Base-by-base conservation (phyloP, 352 stramenopile species). In the Globisporangium yorkense region DNA sequence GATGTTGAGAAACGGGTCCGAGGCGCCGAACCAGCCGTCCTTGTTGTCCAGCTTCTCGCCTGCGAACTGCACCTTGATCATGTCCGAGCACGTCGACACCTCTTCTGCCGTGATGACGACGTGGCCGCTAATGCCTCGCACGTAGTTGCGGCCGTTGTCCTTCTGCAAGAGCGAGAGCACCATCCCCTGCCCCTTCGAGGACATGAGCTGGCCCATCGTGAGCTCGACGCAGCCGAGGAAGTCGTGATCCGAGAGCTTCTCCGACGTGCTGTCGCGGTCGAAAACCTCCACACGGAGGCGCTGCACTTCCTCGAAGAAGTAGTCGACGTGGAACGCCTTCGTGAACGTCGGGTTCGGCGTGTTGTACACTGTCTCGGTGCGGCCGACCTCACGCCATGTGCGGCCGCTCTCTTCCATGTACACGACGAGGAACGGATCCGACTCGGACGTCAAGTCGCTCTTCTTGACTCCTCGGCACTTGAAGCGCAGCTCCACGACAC, bases 231-330 rank as follows among this genome's bases (percentile, higher is more conserved):
- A 91, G 10, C 80, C 80, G 2, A 91, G 59, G 52, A 91, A 91
- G 60, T 91, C 80, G 54, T 91, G 80, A 10, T 66, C 66, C 4
- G 63, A 72, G 16, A 91, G 66, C 58, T 66, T 74, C 31, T 88
- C 77, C 0, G 78, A 93, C 21, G 54, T 50, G 56, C 76, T 82
- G 66, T 92, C 81, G 20, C 82, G 75, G 65, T 95, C 83, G 63
- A 89, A 95, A 0, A 90, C 77, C 39, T 95, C 85, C 12, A 95
- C 64, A 21, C 80, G 67, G 40, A 95, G 60, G 12, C 77, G 74
- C 68, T 95, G 85, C 1, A 94, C 75, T 35, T 95, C 85, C 57
- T 91, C 81, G 56, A 91, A 91, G 59, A 84, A 87, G 54, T 84
- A 91, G 52, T 88, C 80, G 24, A 89, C 33, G 53, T 90, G 68